Conservation (phyloP, 2,329 filamentous ascomycete genomes). For the Nothophaeocryptopus gaeumannii region DNA sequence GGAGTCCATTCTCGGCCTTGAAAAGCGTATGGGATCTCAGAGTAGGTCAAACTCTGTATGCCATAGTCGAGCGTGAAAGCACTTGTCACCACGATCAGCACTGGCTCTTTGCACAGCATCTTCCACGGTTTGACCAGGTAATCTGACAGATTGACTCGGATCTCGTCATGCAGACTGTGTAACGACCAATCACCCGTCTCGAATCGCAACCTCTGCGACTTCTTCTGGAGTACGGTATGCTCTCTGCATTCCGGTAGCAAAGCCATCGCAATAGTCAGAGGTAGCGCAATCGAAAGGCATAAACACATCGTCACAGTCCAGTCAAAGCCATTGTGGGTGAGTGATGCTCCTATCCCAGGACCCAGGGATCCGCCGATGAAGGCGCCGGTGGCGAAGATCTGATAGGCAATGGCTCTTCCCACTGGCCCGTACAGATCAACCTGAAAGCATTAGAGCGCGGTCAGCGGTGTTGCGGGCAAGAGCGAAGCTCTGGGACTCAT, state of each 20-base stretch:
- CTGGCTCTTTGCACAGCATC: constrained; percentile 16
- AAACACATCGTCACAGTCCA: constrained; percentile 25
- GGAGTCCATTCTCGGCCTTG: constrained; percentile 3
- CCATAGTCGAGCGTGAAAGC: constrained; percentile 36
- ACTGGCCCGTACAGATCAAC: constrained; percentile 17
- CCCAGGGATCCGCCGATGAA: constrained; percentile 18
- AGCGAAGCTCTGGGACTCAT: constrained; percentile 32
- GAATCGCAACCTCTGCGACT: constrained; percentile 1
- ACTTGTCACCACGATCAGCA: constrained; percentile 18
- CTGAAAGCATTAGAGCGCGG: background rate
- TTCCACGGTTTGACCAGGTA: constrained; percentile 17
- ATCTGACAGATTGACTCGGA: constrained; percentile 2
- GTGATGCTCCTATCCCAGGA: constrained; percentile 12
- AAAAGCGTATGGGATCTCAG: constrained; percentile 13
- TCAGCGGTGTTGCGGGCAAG: constrained; percentile 44
- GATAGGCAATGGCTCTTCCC: constrained; percentile 14
- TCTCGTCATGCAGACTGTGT: constrained; percentile 9
- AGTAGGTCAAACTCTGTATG: constrained; percentile 34
- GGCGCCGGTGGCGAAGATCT: constrained; percentile 15
- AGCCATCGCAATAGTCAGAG: constrained; percentile 1
- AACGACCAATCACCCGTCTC: constrained; percentile 25
- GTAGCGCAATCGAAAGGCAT: background rate
- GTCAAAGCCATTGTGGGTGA: constrained; percentile 13
- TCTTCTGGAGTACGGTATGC: constrained; percentile 5
- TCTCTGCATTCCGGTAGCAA: constrained; percentile 22